Conservation (phyloP, 2,329 filamentous ascomycete species). For the Aspergillus pseudoviridinutans region DNA sequence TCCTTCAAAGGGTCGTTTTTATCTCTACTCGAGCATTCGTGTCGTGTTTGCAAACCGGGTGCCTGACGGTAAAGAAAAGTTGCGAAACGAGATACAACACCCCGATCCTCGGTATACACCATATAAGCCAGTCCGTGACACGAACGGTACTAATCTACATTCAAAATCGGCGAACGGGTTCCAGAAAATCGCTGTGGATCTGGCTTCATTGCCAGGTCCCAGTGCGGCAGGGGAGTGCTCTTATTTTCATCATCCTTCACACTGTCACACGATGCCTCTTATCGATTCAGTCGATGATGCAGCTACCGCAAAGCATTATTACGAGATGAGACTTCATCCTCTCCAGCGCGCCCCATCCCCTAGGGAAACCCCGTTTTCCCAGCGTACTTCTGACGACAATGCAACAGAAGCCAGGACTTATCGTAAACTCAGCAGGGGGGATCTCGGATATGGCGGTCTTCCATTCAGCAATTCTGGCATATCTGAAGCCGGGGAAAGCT, state of each 20-base stretch:
- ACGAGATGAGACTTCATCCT: conserved; percentile 10
- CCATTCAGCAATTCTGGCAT: conserved; percentile 42
- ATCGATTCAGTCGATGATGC: background rate
- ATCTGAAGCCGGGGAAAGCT: conserved; percentile 55
- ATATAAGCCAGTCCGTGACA: conserved; percentile 65
- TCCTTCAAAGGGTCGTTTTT: conserved; percentile 76
- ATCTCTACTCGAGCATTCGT: conserved; percentile 84
- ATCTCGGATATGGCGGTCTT: conserved; percentile 60
- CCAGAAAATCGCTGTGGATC: conserved; percentile 55
- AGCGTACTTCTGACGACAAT: conserved; percentile 25
- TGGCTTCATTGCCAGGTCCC: conserved; percentile 17
- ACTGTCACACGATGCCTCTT: background rate
- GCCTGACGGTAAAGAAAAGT: conserved; percentile 88
- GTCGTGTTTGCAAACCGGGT: conserved; percentile 97
- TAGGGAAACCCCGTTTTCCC: conserved; percentile 20
- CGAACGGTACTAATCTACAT: conserved; percentile 37
- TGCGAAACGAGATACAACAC: conserved; percentile 83
- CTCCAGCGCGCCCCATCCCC: conserved; percentile 17
- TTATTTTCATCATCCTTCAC: conserved; percentile 10
- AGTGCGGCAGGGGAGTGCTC: background rate
- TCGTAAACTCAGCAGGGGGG: conserved; percentile 65
- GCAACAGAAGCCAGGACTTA: conserved; percentile 45
- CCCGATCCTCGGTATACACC: conserved; percentile 82
- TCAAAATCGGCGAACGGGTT: conserved; percentile 57
- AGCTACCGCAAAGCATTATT: background rate